Evolutionary conservation across 495 filamentous ascomycete genomes (phyloP).

Genomic region (Neurospora sp.): DNA sequence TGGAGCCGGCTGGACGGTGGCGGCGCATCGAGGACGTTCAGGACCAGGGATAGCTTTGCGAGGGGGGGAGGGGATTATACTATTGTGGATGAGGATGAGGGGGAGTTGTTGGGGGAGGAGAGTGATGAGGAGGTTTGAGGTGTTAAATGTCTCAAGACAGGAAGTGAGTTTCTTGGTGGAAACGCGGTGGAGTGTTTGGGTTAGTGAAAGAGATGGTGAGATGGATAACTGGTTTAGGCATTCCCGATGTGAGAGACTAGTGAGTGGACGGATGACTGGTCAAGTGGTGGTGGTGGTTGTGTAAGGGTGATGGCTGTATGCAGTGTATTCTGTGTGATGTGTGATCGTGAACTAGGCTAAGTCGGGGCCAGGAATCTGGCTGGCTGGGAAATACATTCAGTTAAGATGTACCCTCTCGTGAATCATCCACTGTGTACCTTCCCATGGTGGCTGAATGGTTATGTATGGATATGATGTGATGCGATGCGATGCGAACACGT

Average conservation of each 20-base stretch:
- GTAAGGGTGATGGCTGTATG: no score
- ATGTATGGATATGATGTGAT: neutral
- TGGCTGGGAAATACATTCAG: no score
- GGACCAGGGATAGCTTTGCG: constrained; percentile 74
- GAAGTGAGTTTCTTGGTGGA: neutral
- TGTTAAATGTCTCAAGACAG: neutral
- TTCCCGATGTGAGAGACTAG: neutral
- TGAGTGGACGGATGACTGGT: neutral
- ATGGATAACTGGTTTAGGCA: neutral
- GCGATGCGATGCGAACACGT: neutral
- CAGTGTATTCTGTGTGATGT: no score
- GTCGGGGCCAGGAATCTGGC: no score
- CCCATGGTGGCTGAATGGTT: neutral
- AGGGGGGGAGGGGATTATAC: constrained; percentile 76
- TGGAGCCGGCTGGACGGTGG: constrained; percentile 39
- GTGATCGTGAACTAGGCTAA: no score
- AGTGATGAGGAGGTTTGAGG: constrained; percentile 76
- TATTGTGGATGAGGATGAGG: constrained; percentile 83
- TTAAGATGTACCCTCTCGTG: no score
- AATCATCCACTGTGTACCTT: no score
- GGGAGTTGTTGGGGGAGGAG: constrained; percentile 82
- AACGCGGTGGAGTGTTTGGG: neutral
- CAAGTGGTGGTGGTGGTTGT: neutral
- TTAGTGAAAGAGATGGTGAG: neutral
- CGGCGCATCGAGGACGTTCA: constrained; percentile 50